Conservation (phyloP, 371 early-diverging fungal species). For the Mortierella sp. region DNA sequence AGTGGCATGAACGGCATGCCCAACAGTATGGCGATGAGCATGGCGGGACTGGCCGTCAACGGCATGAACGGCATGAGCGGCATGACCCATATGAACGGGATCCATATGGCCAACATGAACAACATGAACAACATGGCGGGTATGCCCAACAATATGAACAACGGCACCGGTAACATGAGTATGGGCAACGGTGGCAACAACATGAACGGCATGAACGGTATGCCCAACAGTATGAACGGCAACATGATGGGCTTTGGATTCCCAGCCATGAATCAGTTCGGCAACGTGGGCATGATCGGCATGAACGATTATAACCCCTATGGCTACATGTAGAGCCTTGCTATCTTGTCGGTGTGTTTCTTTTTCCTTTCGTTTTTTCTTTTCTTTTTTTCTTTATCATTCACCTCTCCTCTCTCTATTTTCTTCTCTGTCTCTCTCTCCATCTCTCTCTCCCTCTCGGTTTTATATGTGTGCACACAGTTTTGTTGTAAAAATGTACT, state of each 20-base stretch:
- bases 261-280: conserved; percentile 48
- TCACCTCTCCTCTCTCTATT: conserved; percentile 1
- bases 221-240: conserved; percentile 23
- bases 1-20: conserved; percentile 36
- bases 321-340: conserved; percentile 32
- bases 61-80: conserved; percentile 29
- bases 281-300: conserved; percentile 46
- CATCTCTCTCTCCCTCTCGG: conserved; percentile 1
- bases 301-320: conserved; percentile 52
- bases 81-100: conserved; percentile 25
- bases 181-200: conserved; percentile 13
- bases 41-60: conserved; percentile 16
- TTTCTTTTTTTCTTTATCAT: neutral
- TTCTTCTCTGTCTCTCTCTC: conserved; percentile 4
- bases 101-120: conserved; percentile 24
- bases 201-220: conserved; percentile 21
- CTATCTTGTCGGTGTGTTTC: neutral
- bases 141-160: conserved; percentile 11
- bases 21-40: conserved; percentile 26
- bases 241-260: conserved; percentile 50
- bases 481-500: conserved; percentile 38
- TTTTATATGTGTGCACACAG: conserved; percentile 26
- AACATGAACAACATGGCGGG: conserved; percentile 22
- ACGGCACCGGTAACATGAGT: conserved; percentile 22
- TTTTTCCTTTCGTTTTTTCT: conserved; percentile 1